Base-by-base conservation (phyloP, 768 basidiomycete species). In the Calocybe cyanea region DNA sequence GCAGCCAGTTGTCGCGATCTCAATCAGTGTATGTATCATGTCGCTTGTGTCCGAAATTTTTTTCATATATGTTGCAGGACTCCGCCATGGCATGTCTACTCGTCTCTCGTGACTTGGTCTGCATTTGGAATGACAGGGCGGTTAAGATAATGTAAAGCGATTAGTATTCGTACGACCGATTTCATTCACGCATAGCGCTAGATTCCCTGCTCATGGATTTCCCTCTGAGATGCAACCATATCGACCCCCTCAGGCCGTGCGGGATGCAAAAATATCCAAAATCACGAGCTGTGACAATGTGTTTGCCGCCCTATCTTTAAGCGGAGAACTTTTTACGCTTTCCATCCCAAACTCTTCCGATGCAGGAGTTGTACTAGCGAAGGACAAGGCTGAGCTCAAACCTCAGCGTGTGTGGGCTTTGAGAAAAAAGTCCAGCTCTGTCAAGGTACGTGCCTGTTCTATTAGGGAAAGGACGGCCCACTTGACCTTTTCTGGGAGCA, bases 281-380 rank as follows among this genome's bases (percentile, higher is more conserved):
- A 73, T 99, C 41, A 82, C 82, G 6, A 78, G 76, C 39, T 87
- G 83, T 51, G 92, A 92, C 15, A 82, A 83, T 33, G 69, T 76
- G 1, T 90, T 97, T 53, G 92, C 87, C 0, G 88, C 91, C 0
- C 68, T 97, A 3, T 86, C 89, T 0, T 78, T 76, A 1, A 83
- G 83, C 40, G 95, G 95, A n/a, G 95, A 97, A 61, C 78, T 97
- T 2, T 97, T 91, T 61, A 87, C 84, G 0, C 96, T 94, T 58
- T 68, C 74, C 2, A 63, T 78, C 0, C 70, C 72, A 0, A 56
- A 62, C 23, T 59, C 62, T 3, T 52, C 61, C 8, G 60, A 71
- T 31, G 44, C 62, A 14, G 67, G 70, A 18, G 54, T 57, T 15
- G 58, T 59, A 25, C 59, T 56, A 19, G 55, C 38, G 49, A 62